phyloP scores from a whole-genome alignment of 495 filamentous ascomycete genomes.

The Daldinia grandis region DNA sequence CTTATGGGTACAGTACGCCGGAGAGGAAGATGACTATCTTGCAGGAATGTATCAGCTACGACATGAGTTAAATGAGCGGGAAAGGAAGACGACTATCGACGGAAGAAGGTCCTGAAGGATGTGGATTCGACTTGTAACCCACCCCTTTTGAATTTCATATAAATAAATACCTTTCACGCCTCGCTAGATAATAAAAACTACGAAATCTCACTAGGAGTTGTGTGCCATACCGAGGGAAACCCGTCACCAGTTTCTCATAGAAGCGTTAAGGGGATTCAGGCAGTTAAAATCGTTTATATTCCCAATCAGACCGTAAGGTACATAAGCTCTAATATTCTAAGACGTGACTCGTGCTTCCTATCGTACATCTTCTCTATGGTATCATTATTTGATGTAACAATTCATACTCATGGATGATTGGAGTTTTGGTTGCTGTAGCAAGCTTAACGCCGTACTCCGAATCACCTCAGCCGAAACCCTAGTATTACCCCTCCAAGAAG shows the following conservation, averaged over 20 bases:
- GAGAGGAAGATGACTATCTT: slow-evolving; percentile 46
- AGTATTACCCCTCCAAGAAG: background rate
- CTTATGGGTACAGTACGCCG: slow-evolving; percentile 48
- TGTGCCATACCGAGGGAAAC: too few species aligned
- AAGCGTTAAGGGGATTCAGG: background rate
- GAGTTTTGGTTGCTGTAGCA: background rate
- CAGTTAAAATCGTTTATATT: background rate
- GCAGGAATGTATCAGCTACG: slow-evolving; percentile 46
- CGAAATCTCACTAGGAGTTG: too few species aligned
- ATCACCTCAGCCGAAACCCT: background rate
- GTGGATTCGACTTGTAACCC: background rate
- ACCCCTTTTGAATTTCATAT: background rate
- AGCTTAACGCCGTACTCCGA: background rate
- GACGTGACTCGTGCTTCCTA: background rate
- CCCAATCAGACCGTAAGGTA: background rate
- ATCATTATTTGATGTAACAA: background rate
- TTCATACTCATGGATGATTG: background rate
- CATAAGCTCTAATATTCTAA: slow-evolving; percentile 6
- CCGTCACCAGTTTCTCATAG: background rate
- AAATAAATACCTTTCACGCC: background rate
- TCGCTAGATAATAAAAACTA: background rate
- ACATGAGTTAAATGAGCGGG: slow-evolving; percentile 33
- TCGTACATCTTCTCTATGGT: background rate
- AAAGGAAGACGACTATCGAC: slow-evolving; percentile 2
- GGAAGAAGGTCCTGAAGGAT: background rate